These are phyloP conservation scores for Leccinum variicolor DNA, from an alignment of 768 basidiomycete species.

Conservation along the genomic window DNA sequence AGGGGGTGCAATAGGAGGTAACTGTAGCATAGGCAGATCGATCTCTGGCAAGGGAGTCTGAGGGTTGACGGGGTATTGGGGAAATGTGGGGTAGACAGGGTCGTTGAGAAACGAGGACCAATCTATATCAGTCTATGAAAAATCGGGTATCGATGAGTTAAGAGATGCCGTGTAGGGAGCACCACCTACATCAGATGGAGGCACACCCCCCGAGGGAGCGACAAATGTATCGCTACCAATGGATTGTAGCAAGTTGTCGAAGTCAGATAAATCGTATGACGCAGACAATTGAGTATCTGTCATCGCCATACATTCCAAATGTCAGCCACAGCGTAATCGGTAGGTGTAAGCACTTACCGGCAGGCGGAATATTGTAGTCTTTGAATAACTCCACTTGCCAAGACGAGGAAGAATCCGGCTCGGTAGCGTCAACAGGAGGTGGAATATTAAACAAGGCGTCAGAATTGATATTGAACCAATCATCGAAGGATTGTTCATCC, in stretches of 20 bases:
- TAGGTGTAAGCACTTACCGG: conserved; percentile 5
- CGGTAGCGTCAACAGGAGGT: conserved; percentile 18
- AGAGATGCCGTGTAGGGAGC: background rate
- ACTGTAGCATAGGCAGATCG: conserved; percentile 26
- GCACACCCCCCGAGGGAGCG: background rate
- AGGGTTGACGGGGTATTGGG: conserved; percentile 1
- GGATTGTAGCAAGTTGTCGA: conserved; percentile 10
- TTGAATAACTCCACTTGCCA: conserved; percentile 36
- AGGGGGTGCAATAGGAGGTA: conserved; percentile 5
- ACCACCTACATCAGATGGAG: background rate
- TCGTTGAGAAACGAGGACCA: conserved; percentile 15
- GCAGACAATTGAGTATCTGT: background rate
- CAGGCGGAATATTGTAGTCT: conserved; percentile 19
- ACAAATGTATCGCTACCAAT: background rate
- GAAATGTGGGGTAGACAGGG: background rate
- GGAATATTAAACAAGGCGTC: conserved; percentile 27
- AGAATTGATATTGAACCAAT: conserved; percentile 35
- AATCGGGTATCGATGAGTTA: background rate
- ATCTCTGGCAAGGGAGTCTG: conserved; percentile 18
- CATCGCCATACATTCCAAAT: background rate
- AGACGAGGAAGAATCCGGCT: conserved; percentile 23
- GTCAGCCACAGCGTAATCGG: background rate
- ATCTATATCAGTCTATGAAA: conserved; percentile 3
- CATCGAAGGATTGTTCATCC: conserved; percentile 28
- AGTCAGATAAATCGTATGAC: background rate